phyloP scores from a whole-genome alignment of 768 basidiomycete species.

The Pleurotus djamor region DNA sequence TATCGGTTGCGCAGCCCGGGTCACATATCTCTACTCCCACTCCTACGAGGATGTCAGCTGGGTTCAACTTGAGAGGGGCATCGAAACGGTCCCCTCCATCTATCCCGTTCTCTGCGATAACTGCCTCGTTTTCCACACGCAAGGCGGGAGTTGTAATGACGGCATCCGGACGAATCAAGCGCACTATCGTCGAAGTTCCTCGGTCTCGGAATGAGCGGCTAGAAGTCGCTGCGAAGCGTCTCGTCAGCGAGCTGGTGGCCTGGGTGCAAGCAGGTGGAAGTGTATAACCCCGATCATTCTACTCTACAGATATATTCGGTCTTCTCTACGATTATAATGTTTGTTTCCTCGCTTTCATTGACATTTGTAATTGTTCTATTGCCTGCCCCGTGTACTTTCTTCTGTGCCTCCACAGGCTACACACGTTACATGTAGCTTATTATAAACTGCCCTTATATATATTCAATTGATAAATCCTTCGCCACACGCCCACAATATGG shows the following conservation, averaged over 20 bases:
- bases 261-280: slow-evolving; percentile 26
- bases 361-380: background rate
- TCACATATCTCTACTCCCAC: slow-evolving; percentile 4
- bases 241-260: slow-evolving; percentile 45
- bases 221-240: slow-evolving; percentile 50
- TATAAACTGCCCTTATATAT: background rate
- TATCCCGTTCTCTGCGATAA: slow-evolving; percentile 33
- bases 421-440: background rate
- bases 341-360: background rate
- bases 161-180: slow-evolving; percentile 30
- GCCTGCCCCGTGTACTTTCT: background rate
- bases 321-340: background rate
- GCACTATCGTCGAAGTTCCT: slow-evolving; percentile 54
- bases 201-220: slow-evolving; percentile 52
- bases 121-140: slow-evolving; percentile 40
- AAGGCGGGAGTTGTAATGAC: slow-evolving; percentile 35
- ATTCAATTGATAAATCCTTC: too few species aligned
- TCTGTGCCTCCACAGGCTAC: too few species aligned
- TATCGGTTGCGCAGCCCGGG: slow-evolving; percentile 21
- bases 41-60: background rate
- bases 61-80: background rate
- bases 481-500: too few species aligned
- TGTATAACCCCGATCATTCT: background rate
- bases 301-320: background rate
- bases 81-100: slow-evolving; percentile 14